A percentile compares a stretch with the other conserved stretches of the same genome.
Evolutionary conservation across 2,329 filamentous ascomycete genomes (phyloP).

Genomic region (Myriosclerotinia duriaeana): DNA sequence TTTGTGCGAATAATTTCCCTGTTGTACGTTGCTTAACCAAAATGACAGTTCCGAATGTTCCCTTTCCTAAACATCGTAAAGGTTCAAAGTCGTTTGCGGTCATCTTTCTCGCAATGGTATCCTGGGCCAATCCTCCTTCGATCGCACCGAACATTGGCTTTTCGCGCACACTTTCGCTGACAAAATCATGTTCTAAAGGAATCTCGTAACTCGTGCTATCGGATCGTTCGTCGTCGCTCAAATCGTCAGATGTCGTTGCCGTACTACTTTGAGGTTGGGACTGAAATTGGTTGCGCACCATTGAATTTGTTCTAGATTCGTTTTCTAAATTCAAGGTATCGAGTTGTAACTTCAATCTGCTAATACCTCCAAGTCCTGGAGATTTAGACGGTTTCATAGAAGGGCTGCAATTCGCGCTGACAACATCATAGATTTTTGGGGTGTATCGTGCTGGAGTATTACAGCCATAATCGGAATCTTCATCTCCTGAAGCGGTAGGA

Average conservation of each 20-base stretch:
- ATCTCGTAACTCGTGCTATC: slow-evolving; percentile 84
- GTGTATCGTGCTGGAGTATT: slow-evolving; percentile 41
- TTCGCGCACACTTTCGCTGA: slow-evolving; percentile 60
- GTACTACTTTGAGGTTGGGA: slow-evolving; percentile 53
- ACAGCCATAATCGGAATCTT: slow-evolving; percentile 53
- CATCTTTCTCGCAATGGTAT: slow-evolving; percentile 69
- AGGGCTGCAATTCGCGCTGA: slow-evolving; percentile 61
- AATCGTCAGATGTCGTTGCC: slow-evolving; percentile 37
- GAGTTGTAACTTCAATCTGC: slow-evolving; percentile 76
- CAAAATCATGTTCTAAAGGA: slow-evolving; percentile 78
- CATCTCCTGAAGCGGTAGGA: slow-evolving; percentile 50
- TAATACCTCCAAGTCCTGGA: slow-evolving; percentile 68
- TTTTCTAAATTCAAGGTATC: slow-evolving; percentile 71
- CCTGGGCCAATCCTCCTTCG: slow-evolving; percentile 55
- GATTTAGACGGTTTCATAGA: slow-evolving; percentile 50
- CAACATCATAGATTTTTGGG: slow-evolving; percentile 44
- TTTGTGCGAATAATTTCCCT: slow-evolving; percentile 91
- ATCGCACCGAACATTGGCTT: slow-evolving; percentile 45
- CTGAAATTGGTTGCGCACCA: slow-evolving; percentile 57
- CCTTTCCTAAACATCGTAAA: slow-evolving; percentile 89
- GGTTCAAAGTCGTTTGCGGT: slow-evolving; percentile 86
- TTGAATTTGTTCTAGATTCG: slow-evolving; percentile 54
- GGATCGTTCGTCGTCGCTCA: slow-evolving; percentile 62
- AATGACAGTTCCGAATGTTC: slow-evolving; percentile 91
- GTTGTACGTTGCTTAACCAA: slow-evolving; percentile 87